phyloP scores from a whole-genome alignment of 768 basidiomycete genomes.

The Leucocoprinus sp. region DNA sequence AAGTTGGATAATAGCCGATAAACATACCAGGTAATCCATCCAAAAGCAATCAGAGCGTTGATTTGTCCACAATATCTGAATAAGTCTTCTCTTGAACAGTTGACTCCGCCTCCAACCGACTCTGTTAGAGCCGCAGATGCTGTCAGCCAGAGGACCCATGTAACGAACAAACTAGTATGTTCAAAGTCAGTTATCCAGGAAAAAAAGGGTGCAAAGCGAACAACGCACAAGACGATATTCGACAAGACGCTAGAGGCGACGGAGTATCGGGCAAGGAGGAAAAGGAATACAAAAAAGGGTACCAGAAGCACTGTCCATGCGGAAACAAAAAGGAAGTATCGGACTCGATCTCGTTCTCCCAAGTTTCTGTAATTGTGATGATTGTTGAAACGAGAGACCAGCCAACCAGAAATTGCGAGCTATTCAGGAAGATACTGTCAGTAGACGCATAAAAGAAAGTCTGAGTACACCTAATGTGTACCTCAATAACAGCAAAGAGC shows the following conservation, averaged over 20 bases:
- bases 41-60: constrained; percentile 67
- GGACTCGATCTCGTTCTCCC: constrained; percentile 51
- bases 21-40: too few relatives aligned
- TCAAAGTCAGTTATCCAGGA: background rate
- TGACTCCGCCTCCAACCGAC: constrained; percentile 57
- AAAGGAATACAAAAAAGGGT: constrained; percentile 42
- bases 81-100: constrained; percentile 45
- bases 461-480: background rate
- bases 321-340: constrained; percentile 63
- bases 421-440: constrained; percentile 16
- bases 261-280: constrained; percentile 42
- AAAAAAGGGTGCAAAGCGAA: constrained; percentile 1
- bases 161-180: constrained; percentile 45
- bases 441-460: background rate
- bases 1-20: too few relatives aligned
- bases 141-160: constrained; percentile 75
- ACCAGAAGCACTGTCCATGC: constrained; percentile 61
- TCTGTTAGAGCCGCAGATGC: constrained; percentile 65
- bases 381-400: constrained; percentile 51
- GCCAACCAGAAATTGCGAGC: constrained; percentile 69
- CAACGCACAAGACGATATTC: constrained; percentile 56
- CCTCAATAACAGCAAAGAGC: background rate
- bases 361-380: constrained; percentile 41
- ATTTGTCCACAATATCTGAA: constrained; percentile 69
- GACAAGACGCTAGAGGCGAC: constrained; percentile 52